A percentile compares a stretch with the other conserved stretches of the same genome.
phyloP scores from a whole-genome alignment of 768 basidiomycete species.

The Neoboletus subvelutipes region DNA sequence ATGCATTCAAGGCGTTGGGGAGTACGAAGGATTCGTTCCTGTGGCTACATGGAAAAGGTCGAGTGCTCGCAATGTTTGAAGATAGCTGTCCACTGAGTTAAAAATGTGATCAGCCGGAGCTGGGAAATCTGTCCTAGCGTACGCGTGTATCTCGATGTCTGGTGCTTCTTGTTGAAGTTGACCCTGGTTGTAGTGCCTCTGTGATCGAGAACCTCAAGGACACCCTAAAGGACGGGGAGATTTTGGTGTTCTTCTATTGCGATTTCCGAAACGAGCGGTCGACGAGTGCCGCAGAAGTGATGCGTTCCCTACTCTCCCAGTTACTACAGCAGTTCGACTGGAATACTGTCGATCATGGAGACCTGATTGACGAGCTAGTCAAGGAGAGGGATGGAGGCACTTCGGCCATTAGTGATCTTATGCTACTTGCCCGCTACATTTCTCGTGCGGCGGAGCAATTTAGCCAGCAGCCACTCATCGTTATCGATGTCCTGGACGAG shows the following conservation, averaged over 20 bases:
- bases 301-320: not conserved
- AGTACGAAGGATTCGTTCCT: not conserved
- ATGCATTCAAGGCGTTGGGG: not conserved
- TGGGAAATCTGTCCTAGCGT: not conserved
- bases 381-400: not conserved
- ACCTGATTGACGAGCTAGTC: not conserved
- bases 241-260: not conserved
- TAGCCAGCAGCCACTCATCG: not conserved
- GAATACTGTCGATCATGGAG: not conserved
- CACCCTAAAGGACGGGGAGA: not conserved
- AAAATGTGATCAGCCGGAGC: not conserved
- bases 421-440: not conserved
- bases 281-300: not conserved
- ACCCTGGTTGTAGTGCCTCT: not conserved
- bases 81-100: not conserved
- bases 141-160: not conserved
- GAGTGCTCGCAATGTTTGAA: not conserved
- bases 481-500: conserved; percentile 17
- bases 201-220: not conserved
- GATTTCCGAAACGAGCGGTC: not conserved
- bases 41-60: not conserved
- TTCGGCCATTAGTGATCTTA: not conserved
- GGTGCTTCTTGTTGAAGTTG: not conserved
- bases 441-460: not conserved
- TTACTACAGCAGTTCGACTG: not conserved